These are phyloP conservation scores for Dactylis glomerata DNA, from an alignment of 176 grass and related monocot genomes.

Conservation along the genomic window DNA sequence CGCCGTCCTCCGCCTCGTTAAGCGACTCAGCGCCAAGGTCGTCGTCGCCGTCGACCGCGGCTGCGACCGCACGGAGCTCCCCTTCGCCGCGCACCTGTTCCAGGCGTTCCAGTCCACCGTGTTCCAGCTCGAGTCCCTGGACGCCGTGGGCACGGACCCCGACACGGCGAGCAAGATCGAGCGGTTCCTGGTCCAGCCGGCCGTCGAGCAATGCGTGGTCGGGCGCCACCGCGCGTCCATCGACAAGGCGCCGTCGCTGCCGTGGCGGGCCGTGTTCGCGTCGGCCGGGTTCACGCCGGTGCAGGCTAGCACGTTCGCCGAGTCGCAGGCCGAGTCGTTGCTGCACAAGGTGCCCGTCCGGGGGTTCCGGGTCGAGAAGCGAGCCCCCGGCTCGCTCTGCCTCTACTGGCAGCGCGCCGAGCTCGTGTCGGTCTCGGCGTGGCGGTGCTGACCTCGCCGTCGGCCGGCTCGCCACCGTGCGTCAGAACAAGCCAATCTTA, in stretches of 20 bases:
- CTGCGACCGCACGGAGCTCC: slow-evolving; percentile 64
- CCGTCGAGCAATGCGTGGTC: slow-evolving; percentile 52
- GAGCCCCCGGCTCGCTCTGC: slow-evolving; percentile 56
- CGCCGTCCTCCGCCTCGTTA: slow-evolving; percentile 58
- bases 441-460: slow-evolving; percentile 53
- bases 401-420: slow-evolving; percentile 84
- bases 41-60: slow-evolving; percentile 79
- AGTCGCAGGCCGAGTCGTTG: slow-evolving; percentile 82
- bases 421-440: slow-evolving; percentile 76
- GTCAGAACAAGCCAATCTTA: slow-evolving; percentile 31
- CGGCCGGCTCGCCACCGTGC: not conserved
- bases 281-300: slow-evolving; percentile 63
- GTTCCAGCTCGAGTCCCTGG: slow-evolving; percentile 73
- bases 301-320: slow-evolving; percentile 71
- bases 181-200: slow-evolving; percentile 66
- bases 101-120: slow-evolving; percentile 71
- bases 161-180: slow-evolving; percentile 61
- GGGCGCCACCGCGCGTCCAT: slow-evolving; percentile 46
- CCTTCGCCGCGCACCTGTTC: slow-evolving; percentile 66
- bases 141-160: slow-evolving; percentile 50
- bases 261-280: slow-evolving; percentile 60
- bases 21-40: slow-evolving; percentile 67
- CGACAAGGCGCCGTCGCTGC: slow-evolving; percentile 20
- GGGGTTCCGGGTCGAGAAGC: slow-evolving; percentile 87
- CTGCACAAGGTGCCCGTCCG: slow-evolving; percentile 63